A percentile compares a stretch with the other conserved stretches of the same genome.
Conservation (phyloP, 441 rosid species). For the Pelargonium fulgidum region DNA sequence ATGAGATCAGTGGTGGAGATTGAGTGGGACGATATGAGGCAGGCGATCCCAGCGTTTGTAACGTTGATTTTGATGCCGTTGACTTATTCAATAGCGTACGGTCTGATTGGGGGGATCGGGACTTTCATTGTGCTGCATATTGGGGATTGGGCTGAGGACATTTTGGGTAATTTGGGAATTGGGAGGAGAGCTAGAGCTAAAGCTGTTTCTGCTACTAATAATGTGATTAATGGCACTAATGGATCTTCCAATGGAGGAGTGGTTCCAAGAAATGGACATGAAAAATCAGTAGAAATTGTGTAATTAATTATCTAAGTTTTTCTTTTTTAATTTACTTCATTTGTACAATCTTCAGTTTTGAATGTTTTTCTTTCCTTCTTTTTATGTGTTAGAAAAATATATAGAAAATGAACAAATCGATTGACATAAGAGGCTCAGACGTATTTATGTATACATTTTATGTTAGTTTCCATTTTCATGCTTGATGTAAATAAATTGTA, state of each 20-base stretch:
- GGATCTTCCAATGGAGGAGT: background rate
- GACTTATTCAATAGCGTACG: slow-evolving; percentile 17
- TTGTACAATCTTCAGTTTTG: background rate
- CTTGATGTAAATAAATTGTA: too few relatives aligned
- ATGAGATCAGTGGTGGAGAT: slow-evolving; percentile 24
- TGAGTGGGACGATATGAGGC: slow-evolving; percentile 19
- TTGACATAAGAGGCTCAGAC: too few relatives aligned
- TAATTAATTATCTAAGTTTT: too few relatives aligned
- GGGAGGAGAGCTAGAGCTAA: background rate
- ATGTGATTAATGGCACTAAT: background rate
- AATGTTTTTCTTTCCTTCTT: too few relatives aligned
- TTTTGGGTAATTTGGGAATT: background rate
- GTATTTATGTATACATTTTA: too few relatives aligned
- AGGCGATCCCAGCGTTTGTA: slow-evolving; percentile 15
- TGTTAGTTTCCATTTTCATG: too few relatives aligned
- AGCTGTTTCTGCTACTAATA: background rate
- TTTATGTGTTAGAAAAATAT: background rate
- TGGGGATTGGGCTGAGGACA: background rate
- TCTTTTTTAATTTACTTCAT: background rate
- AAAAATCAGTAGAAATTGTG: background rate
- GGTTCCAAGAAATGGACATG: background rate
- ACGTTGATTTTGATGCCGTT: slow-evolving; percentile 15
- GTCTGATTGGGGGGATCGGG: slow-evolving; percentile 14
- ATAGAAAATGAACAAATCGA: too few relatives aligned
- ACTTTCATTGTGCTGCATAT: background rate